Percentiles rank a stretch among this genome's conserved stretches.
phyloP scores from a whole-genome alignment of 1,284 basidiomycete genomes.

The Moesziomyces sp. region DNA sequence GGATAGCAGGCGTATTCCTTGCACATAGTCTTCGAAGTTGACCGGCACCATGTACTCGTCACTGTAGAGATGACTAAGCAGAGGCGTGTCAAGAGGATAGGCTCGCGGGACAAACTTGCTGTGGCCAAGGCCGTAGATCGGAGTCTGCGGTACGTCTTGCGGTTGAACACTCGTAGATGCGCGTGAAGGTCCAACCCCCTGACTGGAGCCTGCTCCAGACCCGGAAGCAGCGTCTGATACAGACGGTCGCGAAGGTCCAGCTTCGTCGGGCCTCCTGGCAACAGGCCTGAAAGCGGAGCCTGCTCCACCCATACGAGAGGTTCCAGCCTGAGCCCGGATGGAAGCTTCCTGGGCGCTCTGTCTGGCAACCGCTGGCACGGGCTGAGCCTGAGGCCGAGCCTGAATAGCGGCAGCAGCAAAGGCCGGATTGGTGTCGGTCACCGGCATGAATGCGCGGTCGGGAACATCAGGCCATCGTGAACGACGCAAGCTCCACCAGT shows the following conservation, averaged over 20 bases:
- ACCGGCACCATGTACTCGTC: neutral
- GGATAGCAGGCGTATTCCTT: neutral
- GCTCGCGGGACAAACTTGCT: neutral
- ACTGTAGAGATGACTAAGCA: slow-evolving; percentile 5
- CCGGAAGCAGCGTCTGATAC: neutral
- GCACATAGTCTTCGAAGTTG: slow-evolving; percentile 3
- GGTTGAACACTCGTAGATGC: too few relatives aligned
- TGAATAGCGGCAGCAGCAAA: neutral
- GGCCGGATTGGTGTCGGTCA: neutral
- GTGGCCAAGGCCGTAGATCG: neutral
- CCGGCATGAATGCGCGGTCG: neutral
- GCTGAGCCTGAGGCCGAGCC: neutral
- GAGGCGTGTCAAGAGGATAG: slow-evolving; percentile 4
- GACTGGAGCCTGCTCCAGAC: neutral
- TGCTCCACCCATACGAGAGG: neutral
- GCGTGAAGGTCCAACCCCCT: too few relatives aligned
- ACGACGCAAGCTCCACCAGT: neutral
- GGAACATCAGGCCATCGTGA: neutral
- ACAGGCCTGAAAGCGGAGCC: neutral
- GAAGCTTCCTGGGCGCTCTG: too few relatives aligned
- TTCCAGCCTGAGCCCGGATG: neutral
- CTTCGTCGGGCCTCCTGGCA: neutral
- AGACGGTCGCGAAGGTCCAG: neutral
- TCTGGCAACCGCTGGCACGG: too few relatives aligned
- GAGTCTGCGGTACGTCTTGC: neutral